Evolutionary conservation across 225 moss, liverwort and hornwort species (phyloP).

Genomic region (Physcomitrellopsis africana): DNA sequence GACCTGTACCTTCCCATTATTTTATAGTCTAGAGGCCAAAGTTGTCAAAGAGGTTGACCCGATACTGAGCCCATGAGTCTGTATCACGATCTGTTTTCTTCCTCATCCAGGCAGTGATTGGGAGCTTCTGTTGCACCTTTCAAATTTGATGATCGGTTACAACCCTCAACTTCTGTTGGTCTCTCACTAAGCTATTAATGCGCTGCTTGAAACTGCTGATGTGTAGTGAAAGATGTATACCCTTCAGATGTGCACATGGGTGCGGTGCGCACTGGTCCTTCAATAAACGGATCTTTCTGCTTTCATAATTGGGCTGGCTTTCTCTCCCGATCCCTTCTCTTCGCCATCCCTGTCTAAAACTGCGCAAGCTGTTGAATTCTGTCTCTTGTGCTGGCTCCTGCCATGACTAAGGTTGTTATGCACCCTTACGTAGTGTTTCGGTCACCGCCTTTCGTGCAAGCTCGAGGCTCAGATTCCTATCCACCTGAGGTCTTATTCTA

Average conservation of each 20-base stretch:
- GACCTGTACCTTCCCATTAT: slow-evolving; percentile 31
- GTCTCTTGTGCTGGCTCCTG: too few species aligned
- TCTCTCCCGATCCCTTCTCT: too few species aligned
- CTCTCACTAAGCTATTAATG: slow-evolving; percentile 25
- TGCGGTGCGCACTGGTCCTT: slow-evolving; percentile 40
- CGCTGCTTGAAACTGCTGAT: slow-evolving; percentile 31
- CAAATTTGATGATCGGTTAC: slow-evolving; percentile 42
- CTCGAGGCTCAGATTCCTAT: too few species aligned
- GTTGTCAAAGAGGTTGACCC: slow-evolving; percentile 16
- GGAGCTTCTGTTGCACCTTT: slow-evolving; percentile 36
- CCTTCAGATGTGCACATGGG: slow-evolving; percentile 30
- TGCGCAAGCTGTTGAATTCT: too few species aligned
- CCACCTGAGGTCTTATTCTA: too few species aligned
- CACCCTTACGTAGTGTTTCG: too few species aligned
- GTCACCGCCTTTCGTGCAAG: too few species aligned
- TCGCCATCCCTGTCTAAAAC: too few species aligned
- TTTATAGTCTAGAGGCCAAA: slow-evolving; percentile 7
- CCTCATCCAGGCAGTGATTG: slow-evolving; percentile 38
- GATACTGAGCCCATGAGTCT: slow-evolving; percentile 47
- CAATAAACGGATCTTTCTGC: slow-evolving; percentile 53
- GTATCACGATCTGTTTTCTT: slow-evolving; percentile 25
- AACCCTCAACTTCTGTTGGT: slow-evolving; percentile 29
- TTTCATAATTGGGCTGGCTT: neutral
- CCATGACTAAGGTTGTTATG: too few species aligned
- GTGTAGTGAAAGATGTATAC: slow-evolving; percentile 37